Percentiles rank a stretch among this genome's conserved stretches.
phyloP scores from a whole-genome alignment of 208 protist genomes.

The Leptomonas seymouri region DNA sequence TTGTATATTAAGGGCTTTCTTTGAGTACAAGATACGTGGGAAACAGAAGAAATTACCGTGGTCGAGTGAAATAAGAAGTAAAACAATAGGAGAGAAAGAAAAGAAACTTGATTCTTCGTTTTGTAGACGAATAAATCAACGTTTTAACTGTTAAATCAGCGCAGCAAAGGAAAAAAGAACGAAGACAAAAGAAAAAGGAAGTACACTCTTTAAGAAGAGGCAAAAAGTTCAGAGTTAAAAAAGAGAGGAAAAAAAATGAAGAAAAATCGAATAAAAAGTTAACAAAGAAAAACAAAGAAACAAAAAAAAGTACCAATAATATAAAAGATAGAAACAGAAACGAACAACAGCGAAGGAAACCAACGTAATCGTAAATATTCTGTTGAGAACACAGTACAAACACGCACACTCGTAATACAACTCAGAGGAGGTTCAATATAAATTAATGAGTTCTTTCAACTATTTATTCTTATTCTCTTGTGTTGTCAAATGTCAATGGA shows the following conservation, averaged over 20 bases:
- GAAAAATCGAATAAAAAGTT: no score
- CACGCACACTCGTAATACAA: background rate
- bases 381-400: background rate
- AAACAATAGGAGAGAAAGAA: slow-evolving; percentile 11
- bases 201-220: background rate
- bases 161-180: background rate
- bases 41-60: background rate
- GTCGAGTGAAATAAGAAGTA: background rate
- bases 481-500: background rate
- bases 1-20: background rate
- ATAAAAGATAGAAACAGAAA: slow-evolving; percentile 8
- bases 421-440: background rate
- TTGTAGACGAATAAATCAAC: background rate
- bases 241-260: background rate
- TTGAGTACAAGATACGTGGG: background rate
- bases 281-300: slow-evolving; percentile 27
- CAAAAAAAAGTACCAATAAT: slow-evolving; percentile 1
- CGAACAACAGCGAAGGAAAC: background rate
- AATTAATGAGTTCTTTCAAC: background rate
- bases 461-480: background rate
- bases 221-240: no score
- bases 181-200: no score
- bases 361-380: background rate
- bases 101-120: slow-evolving; percentile 1
- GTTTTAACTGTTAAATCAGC: no score